These are phyloP conservation scores for Gentiana macrophylla DNA, from an alignment of 257 asterid species.

Conservation along the genomic window DNA sequence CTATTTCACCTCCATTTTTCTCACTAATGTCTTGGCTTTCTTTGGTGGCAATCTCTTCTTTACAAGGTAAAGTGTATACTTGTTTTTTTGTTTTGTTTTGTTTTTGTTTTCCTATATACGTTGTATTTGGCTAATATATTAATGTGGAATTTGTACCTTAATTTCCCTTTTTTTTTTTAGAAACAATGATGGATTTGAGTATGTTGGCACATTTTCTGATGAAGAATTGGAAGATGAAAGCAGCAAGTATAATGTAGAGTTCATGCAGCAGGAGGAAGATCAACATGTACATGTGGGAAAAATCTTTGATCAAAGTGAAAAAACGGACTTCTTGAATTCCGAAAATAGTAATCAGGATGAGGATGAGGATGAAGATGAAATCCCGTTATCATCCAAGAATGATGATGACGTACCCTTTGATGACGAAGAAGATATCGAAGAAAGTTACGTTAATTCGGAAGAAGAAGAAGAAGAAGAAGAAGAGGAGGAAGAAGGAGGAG, in stretches of 20 bases:
- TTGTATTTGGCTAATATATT: background rate
- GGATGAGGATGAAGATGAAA: constrained; percentile 3
- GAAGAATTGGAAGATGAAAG: constrained; percentile 33
- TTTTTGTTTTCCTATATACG: background rate
- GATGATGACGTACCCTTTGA: background rate
- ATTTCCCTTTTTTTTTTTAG: constrained; percentile 18
- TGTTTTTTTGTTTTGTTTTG: background rate
- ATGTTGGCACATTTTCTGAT: constrained; percentile 30
- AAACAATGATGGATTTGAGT: constrained; percentile 45
- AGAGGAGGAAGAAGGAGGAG: constrained; percentile 3
- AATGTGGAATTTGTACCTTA: too few relatives aligned
- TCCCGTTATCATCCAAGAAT: background rate
- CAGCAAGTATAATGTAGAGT: constrained; percentile 11
- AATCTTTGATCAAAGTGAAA: constrained; percentile 7
- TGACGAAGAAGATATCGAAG: constrained; percentile 7
- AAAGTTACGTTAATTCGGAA: constrained; percentile 10
- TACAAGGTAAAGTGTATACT: constrained; percentile 36
- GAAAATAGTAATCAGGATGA: background rate
- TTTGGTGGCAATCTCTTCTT: constrained; percentile 68
- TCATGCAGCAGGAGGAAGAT: constrained; percentile 16
- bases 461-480: constrained; percentile 6
- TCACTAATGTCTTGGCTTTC: constrained; percentile 49
- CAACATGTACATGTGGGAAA: constrained; percentile 14
- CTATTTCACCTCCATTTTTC: constrained; percentile 65
- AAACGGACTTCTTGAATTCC: constrained; percentile 1